A percentile compares a stretch with the other conserved stretches of the same genome.
These are phyloP conservation scores for Orbilia javanica DNA, from an alignment of 2,329 filamentous ascomycete species.

Conservation along the genomic window DNA sequence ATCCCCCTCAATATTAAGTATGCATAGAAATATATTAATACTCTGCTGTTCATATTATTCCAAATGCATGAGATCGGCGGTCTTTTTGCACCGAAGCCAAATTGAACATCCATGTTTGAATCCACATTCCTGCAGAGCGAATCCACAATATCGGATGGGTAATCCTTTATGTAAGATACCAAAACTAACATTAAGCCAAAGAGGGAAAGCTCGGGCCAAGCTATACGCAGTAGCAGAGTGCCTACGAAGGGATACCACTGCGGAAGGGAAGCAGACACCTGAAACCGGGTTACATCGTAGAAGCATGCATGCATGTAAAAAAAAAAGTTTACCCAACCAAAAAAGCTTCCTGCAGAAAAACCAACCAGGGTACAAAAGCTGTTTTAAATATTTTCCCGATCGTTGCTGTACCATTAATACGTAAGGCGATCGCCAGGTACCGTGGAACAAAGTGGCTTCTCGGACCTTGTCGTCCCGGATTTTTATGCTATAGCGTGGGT, in stretches of 20 bases:
- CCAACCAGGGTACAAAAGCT: neutral
- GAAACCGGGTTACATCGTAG: constrained; percentile 15
- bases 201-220: constrained; percentile 25
- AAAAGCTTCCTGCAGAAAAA: neutral
- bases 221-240: too few relatives aligned
- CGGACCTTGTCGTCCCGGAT: constrained; percentile 39
- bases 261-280: constrained; percentile 15
- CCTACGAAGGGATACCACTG: neutral
- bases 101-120: neutral
- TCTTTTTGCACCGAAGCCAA: neutral
- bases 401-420: constrained; percentile 4
- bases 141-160: neutral
- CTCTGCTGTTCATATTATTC: neutral
- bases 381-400: constrained; percentile 38
- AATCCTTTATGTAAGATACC: neutral
- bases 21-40: neutral
- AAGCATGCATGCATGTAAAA: neutral
- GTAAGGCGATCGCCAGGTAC: constrained; percentile 31
- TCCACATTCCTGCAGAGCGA: neutral
- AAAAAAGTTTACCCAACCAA: neutral
- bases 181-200: neutral
- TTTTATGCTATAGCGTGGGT: neutral
- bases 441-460: constrained; percentile 28
- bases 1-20: neutral
- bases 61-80: neutral